Evolutionary conservation across 306 rosid species (phyloP).

Genomic region (Ochetophila trinervis): DNA sequence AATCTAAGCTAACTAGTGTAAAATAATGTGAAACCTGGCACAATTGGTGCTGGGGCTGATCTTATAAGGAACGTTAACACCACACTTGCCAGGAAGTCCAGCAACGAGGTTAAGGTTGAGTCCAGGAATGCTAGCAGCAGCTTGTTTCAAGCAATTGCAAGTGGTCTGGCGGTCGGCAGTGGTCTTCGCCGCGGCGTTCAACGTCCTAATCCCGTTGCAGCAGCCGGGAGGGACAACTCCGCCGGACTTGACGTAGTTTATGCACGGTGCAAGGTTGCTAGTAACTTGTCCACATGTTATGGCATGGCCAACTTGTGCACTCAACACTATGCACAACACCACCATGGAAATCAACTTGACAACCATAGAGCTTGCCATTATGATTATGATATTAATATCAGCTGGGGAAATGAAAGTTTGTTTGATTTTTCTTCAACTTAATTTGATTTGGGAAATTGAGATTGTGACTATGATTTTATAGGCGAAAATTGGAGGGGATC

Average conservation of each 20-base stretch:
- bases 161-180: slow-evolving; percentile 25
- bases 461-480: too few species aligned
- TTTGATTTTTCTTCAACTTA: too few species aligned
- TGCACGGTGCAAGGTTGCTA: slow-evolving; percentile 15
- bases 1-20: too few species aligned
- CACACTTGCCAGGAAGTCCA: slow-evolving; percentile 39
- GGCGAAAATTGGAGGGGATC: too few species aligned
- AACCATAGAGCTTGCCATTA: not conserved
- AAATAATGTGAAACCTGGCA: too few species aligned
- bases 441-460: too few species aligned
- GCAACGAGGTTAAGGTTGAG: slow-evolving; percentile 4
- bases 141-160: slow-evolving; percentile 45
- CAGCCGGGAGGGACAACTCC: not conserved
- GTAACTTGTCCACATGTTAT: slow-evolving; percentile 7
- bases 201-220: slow-evolving; percentile 36
- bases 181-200: slow-evolving; percentile 3
- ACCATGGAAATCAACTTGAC: not conserved
- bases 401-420: too few species aligned
- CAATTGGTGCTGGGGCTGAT: slow-evolving; percentile 63
- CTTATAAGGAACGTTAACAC: slow-evolving; percentile 51
- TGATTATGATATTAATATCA: too few species aligned
- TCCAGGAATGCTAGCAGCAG: not conserved
- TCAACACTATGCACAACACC: not conserved
- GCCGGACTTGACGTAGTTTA: not conserved
- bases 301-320: not conserved